Evolutionary conservation across 2,329 filamentous ascomycete species (phyloP), one percentile per base, ranked within the genome.

Genomic region (Cercospora nicotianae): DNA sequence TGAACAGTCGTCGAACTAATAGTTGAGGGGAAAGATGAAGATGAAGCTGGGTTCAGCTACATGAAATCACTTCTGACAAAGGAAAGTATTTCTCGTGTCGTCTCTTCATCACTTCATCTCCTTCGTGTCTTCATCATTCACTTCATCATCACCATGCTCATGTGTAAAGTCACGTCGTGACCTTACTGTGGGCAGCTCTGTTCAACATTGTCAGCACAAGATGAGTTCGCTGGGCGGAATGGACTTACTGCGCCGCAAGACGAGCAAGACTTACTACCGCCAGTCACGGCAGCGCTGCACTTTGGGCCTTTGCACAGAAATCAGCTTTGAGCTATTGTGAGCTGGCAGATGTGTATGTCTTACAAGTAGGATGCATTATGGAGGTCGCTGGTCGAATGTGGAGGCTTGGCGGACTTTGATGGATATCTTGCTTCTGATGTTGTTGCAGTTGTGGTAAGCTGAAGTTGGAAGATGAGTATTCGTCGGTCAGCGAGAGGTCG

Each of bases 221-320:
- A 26, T 26, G 23, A 26, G 23, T 26, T 26, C 23, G 23, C 23
- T 26, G 23, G 23, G 23, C 23, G 23, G 23, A 4, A 26, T 26
- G 23, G 23, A 26, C 23, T 26, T 26, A 26, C 75, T 20, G 76
- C 72, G 62, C 76, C 76, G 69, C 76, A 77, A 30, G 73, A 74
- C 30, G 74, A 68, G 67, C 77, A 79, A 10, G 75, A 75, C 74
- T 79, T 79, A 53, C 72, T 73, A 45, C 74, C 71, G 36, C 72
- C 67, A 55, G 75, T 69, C n/a, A 51, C 45, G 33, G 70, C 65
- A 23, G 75, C 72, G 63, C 72, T 72, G 74, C 77, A 79, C 67
- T 77, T 78, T 30, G 77, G 77, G 63, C 77, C 77, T 26, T 26
- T 67, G 67, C 60, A 36, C 26, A 28, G 26, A 28, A 28, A 5